Conservation (phyloP, 352 stramenopile species). For the Pythium coloratum region DNA sequence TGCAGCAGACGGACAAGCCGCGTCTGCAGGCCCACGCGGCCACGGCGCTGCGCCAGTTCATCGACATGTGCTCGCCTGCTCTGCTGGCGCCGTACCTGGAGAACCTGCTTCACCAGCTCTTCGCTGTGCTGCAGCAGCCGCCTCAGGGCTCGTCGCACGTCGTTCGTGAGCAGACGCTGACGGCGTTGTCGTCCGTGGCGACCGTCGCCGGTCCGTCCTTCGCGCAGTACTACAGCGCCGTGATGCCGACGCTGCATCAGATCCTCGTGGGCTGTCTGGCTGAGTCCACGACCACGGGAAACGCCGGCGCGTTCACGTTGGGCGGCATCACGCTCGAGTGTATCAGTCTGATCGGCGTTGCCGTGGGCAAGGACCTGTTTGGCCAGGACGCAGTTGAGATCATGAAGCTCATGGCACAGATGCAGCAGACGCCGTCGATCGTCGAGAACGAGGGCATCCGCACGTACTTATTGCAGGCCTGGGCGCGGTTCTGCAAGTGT, state of each 20-base stretch:
- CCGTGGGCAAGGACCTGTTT: constrained; percentile 79
- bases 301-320: constrained; percentile 65
- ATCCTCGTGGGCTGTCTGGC: constrained; percentile 67
- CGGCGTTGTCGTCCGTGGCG: constrained; percentile 76
- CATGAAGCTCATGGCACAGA: constrained; percentile 84
- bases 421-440: constrained; percentile 80
- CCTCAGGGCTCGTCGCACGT: constrained; percentile 39
- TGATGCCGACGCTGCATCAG: constrained; percentile 73
- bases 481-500: constrained; percentile 73
- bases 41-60: constrained; percentile 78
- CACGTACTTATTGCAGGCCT: constrained; percentile 82
- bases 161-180: constrained; percentile 82
- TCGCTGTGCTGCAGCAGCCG: constrained; percentile 57
- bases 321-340: constrained; percentile 86
- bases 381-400: constrained; percentile 61
- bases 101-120: constrained; percentile 64
- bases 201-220: constrained; percentile 65
- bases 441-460: constrained; percentile 81
- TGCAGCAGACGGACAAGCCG: constrained; percentile 58
- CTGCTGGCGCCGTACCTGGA: constrained; percentile 77
- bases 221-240: constrained; percentile 66
- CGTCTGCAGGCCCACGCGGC: constrained; percentile 75
- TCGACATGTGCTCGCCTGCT: constrained; percentile 73
- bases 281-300: constrained; percentile 42
- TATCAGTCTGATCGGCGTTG: constrained; percentile 75